These are phyloP conservation scores for Paecilomyces sp. DNA, from an alignment of 2,329 filamentous ascomycete genomes.

Conservation along the genomic window DNA sequence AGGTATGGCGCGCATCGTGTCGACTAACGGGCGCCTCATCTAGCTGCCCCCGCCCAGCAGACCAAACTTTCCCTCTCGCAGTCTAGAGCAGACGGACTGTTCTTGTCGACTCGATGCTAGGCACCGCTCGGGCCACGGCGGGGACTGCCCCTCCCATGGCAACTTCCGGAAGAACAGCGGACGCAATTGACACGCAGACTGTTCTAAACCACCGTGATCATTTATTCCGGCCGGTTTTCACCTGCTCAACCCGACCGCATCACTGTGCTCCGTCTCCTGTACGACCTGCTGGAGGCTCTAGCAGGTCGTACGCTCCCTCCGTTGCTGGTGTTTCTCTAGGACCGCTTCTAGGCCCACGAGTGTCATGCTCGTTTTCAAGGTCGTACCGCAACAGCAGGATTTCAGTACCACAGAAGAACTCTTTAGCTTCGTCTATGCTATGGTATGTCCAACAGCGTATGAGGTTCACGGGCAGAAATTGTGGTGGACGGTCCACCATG, in stretches of 20 bases:
- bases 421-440: not conserved
- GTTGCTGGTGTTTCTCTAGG: not conserved
- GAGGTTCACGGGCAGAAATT: not conserved
- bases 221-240: not conserved
- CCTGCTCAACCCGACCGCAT: not conserved
- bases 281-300: not conserved
- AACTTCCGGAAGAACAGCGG: not conserved
- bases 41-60: not conserved
- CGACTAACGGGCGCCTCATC: not conserved
- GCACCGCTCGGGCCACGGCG: not conserved
- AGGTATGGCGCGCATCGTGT: not conserved
- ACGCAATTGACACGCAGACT: not conserved
- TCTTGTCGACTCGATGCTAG: not conserved
- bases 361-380: not conserved
- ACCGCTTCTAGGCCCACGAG: not conserved
- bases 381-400: not conserved
- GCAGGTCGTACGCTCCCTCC: not conserved
- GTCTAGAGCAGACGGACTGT: not conserved
- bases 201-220: not conserved
- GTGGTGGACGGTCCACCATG: not conserved
- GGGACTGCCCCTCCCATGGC: not conserved
- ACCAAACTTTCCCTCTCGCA: not conserved
- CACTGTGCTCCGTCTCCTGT: not conserved
- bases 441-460: not conserved
- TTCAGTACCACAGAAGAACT: not conserved